Conservation (phyloP, 2,329 filamentous ascomycete species). For the Calonectria crousiana region DNA sequence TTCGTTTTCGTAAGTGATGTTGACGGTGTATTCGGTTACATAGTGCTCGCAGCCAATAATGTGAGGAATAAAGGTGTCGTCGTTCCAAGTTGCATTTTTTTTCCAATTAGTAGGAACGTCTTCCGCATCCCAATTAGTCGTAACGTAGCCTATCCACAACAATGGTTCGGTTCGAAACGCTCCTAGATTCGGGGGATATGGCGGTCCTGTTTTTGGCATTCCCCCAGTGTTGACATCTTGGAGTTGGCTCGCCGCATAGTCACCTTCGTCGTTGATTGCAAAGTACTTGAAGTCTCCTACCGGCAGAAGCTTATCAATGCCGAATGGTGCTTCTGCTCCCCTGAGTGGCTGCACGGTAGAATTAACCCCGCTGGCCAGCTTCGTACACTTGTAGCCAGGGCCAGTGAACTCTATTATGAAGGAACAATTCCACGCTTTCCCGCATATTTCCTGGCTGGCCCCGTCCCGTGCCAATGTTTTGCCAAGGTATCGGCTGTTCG, state of each 20-base stretch:
- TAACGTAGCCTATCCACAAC: conserved; percentile 39
- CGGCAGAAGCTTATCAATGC: conserved; percentile 26
- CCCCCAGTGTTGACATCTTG: conserved; percentile 14
- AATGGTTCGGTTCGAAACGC: conserved; percentile 40
- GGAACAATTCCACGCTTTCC: conserved; percentile 41
- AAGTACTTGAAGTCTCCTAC: conserved; percentile 31
- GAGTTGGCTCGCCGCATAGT: conserved; percentile 34
- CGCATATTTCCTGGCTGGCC: conserved; percentile 29
- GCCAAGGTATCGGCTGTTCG: conserved; percentile 23
- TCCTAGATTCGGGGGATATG: conserved; percentile 38
- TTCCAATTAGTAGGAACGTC: not conserved
- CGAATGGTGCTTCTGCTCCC: conserved; percentile 31
- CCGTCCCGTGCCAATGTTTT: conserved; percentile 27
- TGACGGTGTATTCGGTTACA: conserved; percentile 33
- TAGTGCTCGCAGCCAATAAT: conserved; percentile 42
- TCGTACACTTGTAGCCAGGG: conserved; percentile 37
- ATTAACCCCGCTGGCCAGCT: conserved; percentile 25
- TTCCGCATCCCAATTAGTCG: conserved; percentile 18
- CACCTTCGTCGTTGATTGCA: conserved; percentile 30
- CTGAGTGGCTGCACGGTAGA: conserved; percentile 29
- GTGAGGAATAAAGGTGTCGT: conserved; percentile 33
- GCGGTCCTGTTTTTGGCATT: conserved; percentile 22
- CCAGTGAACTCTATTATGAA: conserved; percentile 33
- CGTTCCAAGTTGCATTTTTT: not conserved
- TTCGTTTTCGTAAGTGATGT: conserved; percentile 32